Conservation (phyloP, 305 asterid genomes). For the Stenogyne calaminthoides region DNA sequence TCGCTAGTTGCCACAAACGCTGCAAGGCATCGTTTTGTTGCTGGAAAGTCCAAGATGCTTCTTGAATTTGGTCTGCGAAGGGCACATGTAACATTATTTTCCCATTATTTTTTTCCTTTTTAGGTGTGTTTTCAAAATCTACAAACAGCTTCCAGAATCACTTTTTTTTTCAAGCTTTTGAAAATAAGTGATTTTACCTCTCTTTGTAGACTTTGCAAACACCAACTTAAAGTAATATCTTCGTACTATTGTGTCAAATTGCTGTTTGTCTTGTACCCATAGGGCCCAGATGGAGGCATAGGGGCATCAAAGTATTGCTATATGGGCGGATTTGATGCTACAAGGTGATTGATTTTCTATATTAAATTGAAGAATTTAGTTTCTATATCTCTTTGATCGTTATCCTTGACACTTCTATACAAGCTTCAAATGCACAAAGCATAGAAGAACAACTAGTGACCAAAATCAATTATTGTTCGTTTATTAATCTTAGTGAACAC, state of each 20-base stretch:
- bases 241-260: background rate
- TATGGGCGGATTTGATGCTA: conserved; percentile 95
- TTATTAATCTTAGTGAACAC: background rate
- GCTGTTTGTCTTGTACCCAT: conserved; percentile 31
- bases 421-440: background rate
- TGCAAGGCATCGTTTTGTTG: conserved; percentile 94
- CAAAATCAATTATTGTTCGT: background rate
- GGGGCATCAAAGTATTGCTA: conserved; percentile 92
- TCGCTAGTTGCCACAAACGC: conserved; percentile 94
- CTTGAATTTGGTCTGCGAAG: conserved; percentile 90
- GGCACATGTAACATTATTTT: conserved; percentile 60
- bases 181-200: too few relatives aligned
- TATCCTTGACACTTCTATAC: background rate
- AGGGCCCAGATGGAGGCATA: conserved; percentile 98
- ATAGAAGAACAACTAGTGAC: background rate
- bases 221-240: conserved; percentile 18
- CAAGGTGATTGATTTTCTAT: conserved; percentile 66
- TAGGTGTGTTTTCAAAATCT: background rate
- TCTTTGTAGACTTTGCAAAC: too few relatives aligned
- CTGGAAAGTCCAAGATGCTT: conserved; percentile 84
- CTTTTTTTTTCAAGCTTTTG: background rate
- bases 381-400: background rate
- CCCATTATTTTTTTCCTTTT: conserved; percentile 4
- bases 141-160: background rate
- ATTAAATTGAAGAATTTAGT: background rate